Evolutionary conservation across 441 rosid genomes (phyloP), one percentile per base, ranked within the genome.

Genomic region (Pelargonium fulgidum): DNA sequence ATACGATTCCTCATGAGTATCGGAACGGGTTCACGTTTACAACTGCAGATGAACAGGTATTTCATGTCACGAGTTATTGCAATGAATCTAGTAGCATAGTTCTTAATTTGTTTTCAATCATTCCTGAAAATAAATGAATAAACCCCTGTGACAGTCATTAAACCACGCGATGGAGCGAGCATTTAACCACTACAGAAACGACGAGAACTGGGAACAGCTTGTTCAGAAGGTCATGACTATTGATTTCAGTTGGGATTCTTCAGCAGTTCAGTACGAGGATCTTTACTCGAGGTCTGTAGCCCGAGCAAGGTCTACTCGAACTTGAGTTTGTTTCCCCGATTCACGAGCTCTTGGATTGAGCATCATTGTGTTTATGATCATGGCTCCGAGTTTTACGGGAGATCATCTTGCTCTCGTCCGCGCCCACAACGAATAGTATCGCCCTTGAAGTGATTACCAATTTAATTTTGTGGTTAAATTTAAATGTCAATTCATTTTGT

Each of bases 211-310:
- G 98, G 74, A 71, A 68, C 74, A 82, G 76, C 89, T 91, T 33
- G 80, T 85, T 58, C 78, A 66, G 68, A 93, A 83, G 83, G 89
- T 71, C 77, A 93, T 93, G 97, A 79, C 33, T 16, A 80, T 86
- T 64, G 92, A 93, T 78, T 93, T 88, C 76, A 85, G 98, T 74
- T 91, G 98, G 98, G 86, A 80, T 64, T 69, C 84, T 67, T 91
- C 96, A 0, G 89, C 97, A 2, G 68, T 84, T 33, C 90, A 88
- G 64, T 93, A 90, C 9, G 96, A 91, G 81, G 94, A 89, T 33
- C 94, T 93, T 52, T 93, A 93, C 75, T 52, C 80, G 0, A 84
- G 77, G 62, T 82, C 98, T 14, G 83, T 86, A 50, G 81, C 93
- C 62, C 81, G 87, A 80, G 97, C 97, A 36, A 88, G 82, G 79